Evolutionary conservation across 805 yeast genomes (phyloP).

Genomic region (Candida maris): DNA sequence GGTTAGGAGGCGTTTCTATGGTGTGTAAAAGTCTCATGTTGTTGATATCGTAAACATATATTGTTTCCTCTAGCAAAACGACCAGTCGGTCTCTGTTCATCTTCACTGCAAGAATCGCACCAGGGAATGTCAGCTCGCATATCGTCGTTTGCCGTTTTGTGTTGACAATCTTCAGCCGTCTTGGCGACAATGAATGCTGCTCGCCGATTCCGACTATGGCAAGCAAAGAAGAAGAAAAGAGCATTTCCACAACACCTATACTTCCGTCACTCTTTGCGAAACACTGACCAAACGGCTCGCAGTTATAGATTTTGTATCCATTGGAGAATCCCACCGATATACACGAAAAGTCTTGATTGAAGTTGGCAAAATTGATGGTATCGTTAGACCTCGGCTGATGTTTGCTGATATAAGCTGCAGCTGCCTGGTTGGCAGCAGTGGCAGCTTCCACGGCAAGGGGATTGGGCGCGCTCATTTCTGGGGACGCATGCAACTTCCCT

Average conservation of each 20-base stretch:
- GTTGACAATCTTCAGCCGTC: conserved; percentile 78
- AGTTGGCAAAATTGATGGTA: conserved; percentile 50
- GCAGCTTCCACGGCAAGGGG: conserved; percentile 22
- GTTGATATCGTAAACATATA: conserved; percentile 84
- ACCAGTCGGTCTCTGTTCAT: conserved; percentile 81
- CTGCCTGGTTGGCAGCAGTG: conserved; percentile 13
- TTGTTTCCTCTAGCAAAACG: conserved; percentile 79
- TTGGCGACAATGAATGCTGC: conserved; percentile 70
- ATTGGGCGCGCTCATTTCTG: conserved; percentile 15
- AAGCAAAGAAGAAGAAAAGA: conserved; percentile 79
- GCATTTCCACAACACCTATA: conserved; percentile 83
- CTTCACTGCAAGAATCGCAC: conserved; percentile 67
- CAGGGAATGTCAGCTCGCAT: conserved; percentile 88
- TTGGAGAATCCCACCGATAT: conserved; percentile 65
- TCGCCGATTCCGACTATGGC: conserved; percentile 85
- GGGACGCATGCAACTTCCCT: no score
- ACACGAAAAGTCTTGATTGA: conserved; percentile 86
- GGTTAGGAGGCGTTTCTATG: conserved; percentile 59
- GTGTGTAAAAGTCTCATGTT: conserved; percentile 82
- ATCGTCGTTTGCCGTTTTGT: conserved; percentile 67
- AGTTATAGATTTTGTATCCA: conserved; percentile 74
- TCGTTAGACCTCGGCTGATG: conserved; percentile 13
- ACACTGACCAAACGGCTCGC: conserved; percentile 79
- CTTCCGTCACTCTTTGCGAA: conserved; percentile 53
- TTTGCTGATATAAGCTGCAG: conserved; percentile 9